Percentiles rank a stretch among this genome's conserved stretches.
phyloP scores from a whole-genome alignment of 768 basidiomycete species.

The Russula ochroleuca region DNA sequence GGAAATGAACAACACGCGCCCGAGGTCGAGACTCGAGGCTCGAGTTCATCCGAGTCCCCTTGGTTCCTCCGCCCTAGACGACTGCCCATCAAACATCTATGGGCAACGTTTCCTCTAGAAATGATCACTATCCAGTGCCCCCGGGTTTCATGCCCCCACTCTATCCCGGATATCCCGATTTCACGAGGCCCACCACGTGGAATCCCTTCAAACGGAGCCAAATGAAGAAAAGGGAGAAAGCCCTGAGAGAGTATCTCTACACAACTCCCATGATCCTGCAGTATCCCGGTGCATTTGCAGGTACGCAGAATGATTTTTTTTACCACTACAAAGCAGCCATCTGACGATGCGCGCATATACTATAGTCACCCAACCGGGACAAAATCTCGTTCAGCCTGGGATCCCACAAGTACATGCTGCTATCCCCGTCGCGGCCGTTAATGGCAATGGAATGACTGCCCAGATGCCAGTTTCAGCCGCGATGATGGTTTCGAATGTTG shows the following conservation, averaged over 20 bases:
- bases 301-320: background rate
- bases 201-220: constrained; percentile 23
- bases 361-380: constrained; percentile 20
- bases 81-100: constrained; percentile 6
- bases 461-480: background rate
- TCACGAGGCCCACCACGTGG: constrained; percentile 11
- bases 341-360: background rate
- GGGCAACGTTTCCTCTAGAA: constrained; percentile 21
- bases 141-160: constrained; percentile 18
- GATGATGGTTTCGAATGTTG: background rate
- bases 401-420: constrained; percentile 15
- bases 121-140: constrained; percentile 16
- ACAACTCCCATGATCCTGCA: constrained; percentile 24
- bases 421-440: constrained; percentile 8
- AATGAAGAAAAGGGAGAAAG: constrained; percentile 23
- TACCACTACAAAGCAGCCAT: background rate
- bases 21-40: background rate
- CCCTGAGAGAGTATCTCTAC: constrained; percentile 23
- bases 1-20: constrained; percentile 2
- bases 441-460: background rate
- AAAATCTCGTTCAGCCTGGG: constrained; percentile 14
- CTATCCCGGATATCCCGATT: constrained; percentile 12
- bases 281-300: constrained; percentile 19
- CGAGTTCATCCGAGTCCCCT: background rate
- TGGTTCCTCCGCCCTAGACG: background rate